Base-by-base conservation (phyloP, 306 rosid species). In the Casuarina glauca region DNA sequence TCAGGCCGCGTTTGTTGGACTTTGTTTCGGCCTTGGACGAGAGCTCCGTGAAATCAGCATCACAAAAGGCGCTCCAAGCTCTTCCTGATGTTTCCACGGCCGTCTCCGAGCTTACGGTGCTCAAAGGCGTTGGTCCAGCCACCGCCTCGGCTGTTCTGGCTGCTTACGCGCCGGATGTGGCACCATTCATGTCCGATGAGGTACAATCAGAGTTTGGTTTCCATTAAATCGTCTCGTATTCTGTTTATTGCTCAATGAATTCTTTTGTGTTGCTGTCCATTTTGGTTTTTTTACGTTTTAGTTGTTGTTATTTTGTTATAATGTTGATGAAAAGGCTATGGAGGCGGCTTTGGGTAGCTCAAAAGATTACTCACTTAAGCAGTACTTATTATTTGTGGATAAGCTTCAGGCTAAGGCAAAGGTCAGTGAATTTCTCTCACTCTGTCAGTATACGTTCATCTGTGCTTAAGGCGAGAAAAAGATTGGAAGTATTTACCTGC, bases 101-200 rank as follows among this genome's bases (percentile, higher is more conserved):
- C 1, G 61, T 92, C 20, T 53, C 91, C 6, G 97, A 92, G 80
- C 91, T 94, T n/a, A 87, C 86, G 0, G 88, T 78, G 48, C 90
- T 92, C 75, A 90, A 94, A 81, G 97, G 97, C 19, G 92, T 94
- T 12, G 98, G 97, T 74, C 92, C 97, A 0, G 98, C 97, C 57
- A 92, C 97, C 6, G 97, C 97, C 49, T 91, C 97, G 4, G 97
- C 97, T 19, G 79, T 92, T 75, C 77, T 91, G 39, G 97, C 97
- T 3, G 93, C 93, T 50, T 92, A 80, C 73, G 90, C 93, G 0
- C 97, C 98, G 1, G 77, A 92, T 2, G 60, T 85, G 42, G 80
- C 96, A 2, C 98, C 98, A 2, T 95, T 95, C 84, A 92, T 95
- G 97, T 95, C 97, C 36, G 98, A 92, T 44, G 96, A 92, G 98